These are phyloP conservation scores for Eutypella sp. DNA, from an alignment of 2,329 filamentous ascomycete species.

Conservation along the genomic window DNA sequence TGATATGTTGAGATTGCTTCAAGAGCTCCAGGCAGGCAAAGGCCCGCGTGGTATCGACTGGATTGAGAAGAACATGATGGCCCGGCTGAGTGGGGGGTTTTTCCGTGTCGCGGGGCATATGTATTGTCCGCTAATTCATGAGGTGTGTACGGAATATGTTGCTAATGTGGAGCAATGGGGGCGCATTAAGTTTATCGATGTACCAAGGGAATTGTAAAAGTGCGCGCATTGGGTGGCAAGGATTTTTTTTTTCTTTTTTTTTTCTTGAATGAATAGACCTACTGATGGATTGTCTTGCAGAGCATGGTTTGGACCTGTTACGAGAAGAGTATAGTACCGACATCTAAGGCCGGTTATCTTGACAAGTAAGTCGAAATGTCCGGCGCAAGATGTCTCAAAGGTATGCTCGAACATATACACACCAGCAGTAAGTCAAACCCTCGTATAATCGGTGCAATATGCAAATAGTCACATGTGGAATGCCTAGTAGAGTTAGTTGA, in stretches of 20 bases:
- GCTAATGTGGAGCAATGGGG: neutral
- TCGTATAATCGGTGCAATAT: no score
- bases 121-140: neutral
- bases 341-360: no score
- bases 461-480: no score
- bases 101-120: rapidly evolving
- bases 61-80: neutral
- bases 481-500: no score
- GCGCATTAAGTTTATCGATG: neutral
- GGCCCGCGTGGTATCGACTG: neutral
- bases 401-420: no score
- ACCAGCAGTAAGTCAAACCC: no score
- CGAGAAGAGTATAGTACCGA: no score
- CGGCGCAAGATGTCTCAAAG: no score
- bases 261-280: no score
- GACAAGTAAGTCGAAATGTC: no score
- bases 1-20: constrained; percentile 1
- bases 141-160: neutral
- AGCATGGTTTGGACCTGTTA: no score
- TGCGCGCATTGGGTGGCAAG: neutral
- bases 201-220: neutral
- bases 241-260: neutral
- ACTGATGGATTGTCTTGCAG: no score
- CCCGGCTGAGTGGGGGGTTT: neutral
- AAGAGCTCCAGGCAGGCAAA: neutral